Evolutionary conservation across 1,284 basidiomycete species (phyloP).

Genomic region (Microbotryum scabiosae): DNA sequence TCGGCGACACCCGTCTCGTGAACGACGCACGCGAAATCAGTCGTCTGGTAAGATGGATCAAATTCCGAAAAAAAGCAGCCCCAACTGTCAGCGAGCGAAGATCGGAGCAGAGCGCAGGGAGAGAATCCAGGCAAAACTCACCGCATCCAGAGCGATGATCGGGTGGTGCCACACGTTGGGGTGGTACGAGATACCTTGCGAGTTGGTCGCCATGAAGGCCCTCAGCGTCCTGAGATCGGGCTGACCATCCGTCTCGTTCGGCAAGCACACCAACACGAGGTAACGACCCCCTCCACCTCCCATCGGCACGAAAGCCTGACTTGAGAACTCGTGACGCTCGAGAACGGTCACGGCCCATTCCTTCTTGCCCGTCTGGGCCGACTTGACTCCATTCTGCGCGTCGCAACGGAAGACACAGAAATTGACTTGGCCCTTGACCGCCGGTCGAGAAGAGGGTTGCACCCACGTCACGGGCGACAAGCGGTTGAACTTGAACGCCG

Average conservation of each 20-base stretch:
- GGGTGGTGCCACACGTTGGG: slow-evolving; percentile 71
- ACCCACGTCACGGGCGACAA: slow-evolving; percentile 51
- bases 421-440: slow-evolving; percentile 18
- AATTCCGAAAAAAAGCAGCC: neutral
- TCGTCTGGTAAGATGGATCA: slow-evolving; percentile 9
- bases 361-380: slow-evolving; percentile 38
- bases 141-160: slow-evolving; percentile 34
- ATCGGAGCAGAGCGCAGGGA: too few relatives aligned
- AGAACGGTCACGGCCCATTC: slow-evolving; percentile 48
- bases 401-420: slow-evolving; percentile 35
- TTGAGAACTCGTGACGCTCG: slow-evolving; percentile 54
- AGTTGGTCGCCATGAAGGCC: slow-evolving; percentile 67
- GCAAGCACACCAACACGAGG: slow-evolving; percentile 73
- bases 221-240: slow-evolving; percentile 65
- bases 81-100: neutral
- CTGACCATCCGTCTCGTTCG: slow-evolving; percentile 52
- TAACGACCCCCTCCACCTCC: slow-evolving; percentile 51
- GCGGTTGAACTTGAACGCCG: slow-evolving; percentile 83
- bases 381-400: slow-evolving; percentile 30
- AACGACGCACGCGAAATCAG: slow-evolving; percentile 37
- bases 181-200: slow-evolving; percentile 76
- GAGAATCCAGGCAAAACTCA: neutral
- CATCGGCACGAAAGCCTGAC: slow-evolving; percentile 81
- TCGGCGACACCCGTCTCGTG: slow-evolving; percentile 35
- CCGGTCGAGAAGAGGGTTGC: slow-evolving; percentile 1